Evolutionary conservation across 2,329 filamentous ascomycete genomes (phyloP), one percentile per base, ranked within the genome.

Genomic region (Nannizziopsis arthrosporioides): DNA sequence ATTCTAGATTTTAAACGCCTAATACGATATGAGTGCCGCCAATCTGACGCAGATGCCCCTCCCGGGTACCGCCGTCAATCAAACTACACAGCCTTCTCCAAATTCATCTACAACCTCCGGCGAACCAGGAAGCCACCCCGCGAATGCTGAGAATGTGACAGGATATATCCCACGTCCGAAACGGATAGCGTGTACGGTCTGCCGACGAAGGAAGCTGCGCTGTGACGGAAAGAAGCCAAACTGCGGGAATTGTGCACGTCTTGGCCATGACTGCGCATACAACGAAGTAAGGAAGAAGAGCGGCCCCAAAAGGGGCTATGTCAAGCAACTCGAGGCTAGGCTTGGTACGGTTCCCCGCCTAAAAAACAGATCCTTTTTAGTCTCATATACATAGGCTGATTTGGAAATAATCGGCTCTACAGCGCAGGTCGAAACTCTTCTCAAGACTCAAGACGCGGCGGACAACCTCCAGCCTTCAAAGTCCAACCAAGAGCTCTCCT

Each of bases 211-310:
- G 62, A 96, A 96, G 69, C 73, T 95, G 56, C 84, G 84, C 67
- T 95, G 89, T 66, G 89, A 95, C 63, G 88, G 88, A 34, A 71
- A 77, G 46, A 81, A 84, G 54, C 89, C 89, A 17, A 86, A 84
- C 56, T 94, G 89, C 63, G 87, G 84, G 58, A 94, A 88, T 19
- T 95, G 89, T 66, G 81, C 84, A 30, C 76, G 89, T n/a, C 71
- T 94, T 44, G 82, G 85, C 38, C 89, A 95, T 66, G 78, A 82
- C 48, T 94, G 89, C 69, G 81, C 84, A 52, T 94, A 94, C 62
- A 88, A 94, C 62, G 88, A 94, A 69, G 83, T 90, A 58, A 79
- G 89, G 63, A 85, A 87, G 69, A 94, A 94, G 77, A 94, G 88
- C 64, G 89, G 89, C 2, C 89, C 89, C 2, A 94, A 94, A 72